Evolutionary conservation across 495 filamentous ascomycete genomes (phyloP).

Genomic region (Neurospora africana): DNA sequence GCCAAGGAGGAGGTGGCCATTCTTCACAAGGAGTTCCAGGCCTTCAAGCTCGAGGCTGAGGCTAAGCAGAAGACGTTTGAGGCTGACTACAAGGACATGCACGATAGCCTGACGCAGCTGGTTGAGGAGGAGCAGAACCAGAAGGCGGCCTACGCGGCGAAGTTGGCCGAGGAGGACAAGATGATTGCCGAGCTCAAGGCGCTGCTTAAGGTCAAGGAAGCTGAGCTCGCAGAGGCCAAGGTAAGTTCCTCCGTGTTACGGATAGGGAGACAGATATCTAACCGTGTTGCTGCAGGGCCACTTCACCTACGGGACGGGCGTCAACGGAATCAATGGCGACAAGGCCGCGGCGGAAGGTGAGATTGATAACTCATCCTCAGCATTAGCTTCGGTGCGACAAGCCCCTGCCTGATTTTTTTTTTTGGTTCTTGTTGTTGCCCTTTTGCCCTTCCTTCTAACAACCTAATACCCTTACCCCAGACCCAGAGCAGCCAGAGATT

Average conservation of each 20-base stretch:
- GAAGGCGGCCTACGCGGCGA: constrained; percentile 24
- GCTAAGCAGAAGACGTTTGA: constrained; percentile 36
- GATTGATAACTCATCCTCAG: constrained; percentile 41
- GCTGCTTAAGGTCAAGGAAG: constrained; percentile 41
- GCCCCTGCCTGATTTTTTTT: constrained; percentile 34
- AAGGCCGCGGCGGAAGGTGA: constrained; percentile 41
- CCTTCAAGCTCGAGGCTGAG: constrained; percentile 15
- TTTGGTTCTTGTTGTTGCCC: background rate
- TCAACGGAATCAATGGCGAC: constrained; percentile 11
- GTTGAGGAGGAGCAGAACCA: constrained; percentile 40
- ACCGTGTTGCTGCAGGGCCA: constrained; percentile 21
- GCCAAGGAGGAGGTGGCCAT: constrained; percentile 29
- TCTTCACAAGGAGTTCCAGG: constrained; percentile 27
- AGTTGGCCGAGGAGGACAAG: constrained; percentile 23
- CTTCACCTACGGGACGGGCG: constrained; percentile 24
- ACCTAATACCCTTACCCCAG: background rate
- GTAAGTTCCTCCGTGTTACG: constrained; percentile 19
- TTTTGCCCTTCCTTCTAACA: background rate
- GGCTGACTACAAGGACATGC: constrained; percentile 47
- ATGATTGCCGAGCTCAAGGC: constrained; percentile 35
- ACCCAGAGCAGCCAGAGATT: background rate
- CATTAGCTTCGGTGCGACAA: constrained; percentile 46
- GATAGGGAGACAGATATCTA: background rate
- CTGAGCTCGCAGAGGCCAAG: constrained; percentile 43
- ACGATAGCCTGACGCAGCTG: constrained; percentile 40